Base-by-base conservation (phyloP, 1,284 basidiomycete genomes). In the Trametes sp. region DNA sequence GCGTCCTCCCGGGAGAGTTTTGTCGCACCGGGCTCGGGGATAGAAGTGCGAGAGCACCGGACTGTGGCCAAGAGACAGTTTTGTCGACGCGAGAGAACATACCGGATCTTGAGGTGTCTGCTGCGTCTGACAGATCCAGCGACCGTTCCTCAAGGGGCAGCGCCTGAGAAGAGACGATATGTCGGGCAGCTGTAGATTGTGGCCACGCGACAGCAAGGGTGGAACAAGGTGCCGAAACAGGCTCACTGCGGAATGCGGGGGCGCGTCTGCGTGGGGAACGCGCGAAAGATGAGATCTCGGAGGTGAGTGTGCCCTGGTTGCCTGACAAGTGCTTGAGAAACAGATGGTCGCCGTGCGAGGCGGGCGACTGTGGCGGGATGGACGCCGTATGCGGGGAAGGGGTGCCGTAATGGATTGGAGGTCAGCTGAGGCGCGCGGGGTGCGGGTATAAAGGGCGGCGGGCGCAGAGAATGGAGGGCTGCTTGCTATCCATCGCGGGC, bases 371-470 rank as follows among this genome's bases (percentile, higher is more conserved):
- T 57, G 23, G 58, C 46, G 14, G 36, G 51, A 59, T 42, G 50
- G 14, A 57, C 49, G 53, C 48, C 29, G 35, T 49, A 56, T 59
- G 65, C 62, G 59, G 65, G 62, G 65, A 61, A 59, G 52, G 35
- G 54, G 49, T 62, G 66, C 61, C 58, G 62, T 67, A 64, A 67
- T 53, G 52, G 63, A 61, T 33, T 44, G 48, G 51, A n/a, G 55
- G 63, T 67, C 66, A 67, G 63, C 51, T 67, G 66, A 63, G 58
- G 31, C 41, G 57, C 58, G 61, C 61, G 53, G 38, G 36, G 52
- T 52, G 46, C 29, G 50, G 50, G 52, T 59, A 63, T 65, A 61
- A 63, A 56, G 53, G 42, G 46, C 48, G 53, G 33, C 23, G n/a
- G 19, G 42, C 21, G 36, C 58, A 48, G 33, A 28, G 48, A 33